Percentiles rank a stretch among this genome's conserved stretches.
Evolutionary conservation across 192 early-diverging fungal genomes (phyloP).

Genomic region (Coemansia sp.): DNA sequence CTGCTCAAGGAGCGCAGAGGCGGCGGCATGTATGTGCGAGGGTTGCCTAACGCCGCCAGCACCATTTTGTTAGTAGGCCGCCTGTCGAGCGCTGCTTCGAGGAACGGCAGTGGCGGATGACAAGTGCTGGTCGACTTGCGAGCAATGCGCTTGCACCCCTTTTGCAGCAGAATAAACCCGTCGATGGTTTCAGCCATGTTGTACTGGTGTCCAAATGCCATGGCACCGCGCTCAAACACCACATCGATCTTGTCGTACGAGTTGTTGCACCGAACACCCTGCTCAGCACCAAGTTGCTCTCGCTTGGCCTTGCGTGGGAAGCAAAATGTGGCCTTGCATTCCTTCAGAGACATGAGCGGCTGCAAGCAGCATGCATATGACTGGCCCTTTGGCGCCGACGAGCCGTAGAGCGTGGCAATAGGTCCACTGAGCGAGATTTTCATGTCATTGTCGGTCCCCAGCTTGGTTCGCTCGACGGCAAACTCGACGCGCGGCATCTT

Average conservation of each 20-base stretch:
- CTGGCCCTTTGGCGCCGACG: conserved; percentile 40
- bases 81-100: conserved; percentile 10
- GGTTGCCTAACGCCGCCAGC: conserved; percentile 31
- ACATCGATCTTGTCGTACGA: conserved; percentile 45
- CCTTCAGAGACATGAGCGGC: conserved; percentile 44
- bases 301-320: conserved; percentile 43
- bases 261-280: conserved; percentile 51
- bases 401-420: conserved; percentile 44
- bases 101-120: conserved; percentile 27
- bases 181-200: conserved; percentile 58
- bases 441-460: conserved; percentile 27
- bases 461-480: conserved; percentile 24
- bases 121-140: conserved; percentile 41
- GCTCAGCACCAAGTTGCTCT: conserved; percentile 20
- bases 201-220: conserved; percentile 52
- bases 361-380: conserved; percentile 12
- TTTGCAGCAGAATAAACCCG: conserved; percentile 52
- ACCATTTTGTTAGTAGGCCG: conserved; percentile 33
- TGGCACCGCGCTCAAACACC: conserved; percentile 43
- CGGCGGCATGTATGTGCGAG: conserved; percentile 41
- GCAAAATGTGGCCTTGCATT: conserved; percentile 21
- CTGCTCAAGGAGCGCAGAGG: conserved; percentile 37
- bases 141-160: conserved; percentile 55
- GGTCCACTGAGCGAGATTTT: conserved; percentile 27
- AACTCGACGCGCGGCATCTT: conserved; percentile 40